Evolutionary conservation across 257 asterid species (phyloP), one percentile per base, ranked within the genome.

Genomic region (Lycium ferocissimum): DNA sequence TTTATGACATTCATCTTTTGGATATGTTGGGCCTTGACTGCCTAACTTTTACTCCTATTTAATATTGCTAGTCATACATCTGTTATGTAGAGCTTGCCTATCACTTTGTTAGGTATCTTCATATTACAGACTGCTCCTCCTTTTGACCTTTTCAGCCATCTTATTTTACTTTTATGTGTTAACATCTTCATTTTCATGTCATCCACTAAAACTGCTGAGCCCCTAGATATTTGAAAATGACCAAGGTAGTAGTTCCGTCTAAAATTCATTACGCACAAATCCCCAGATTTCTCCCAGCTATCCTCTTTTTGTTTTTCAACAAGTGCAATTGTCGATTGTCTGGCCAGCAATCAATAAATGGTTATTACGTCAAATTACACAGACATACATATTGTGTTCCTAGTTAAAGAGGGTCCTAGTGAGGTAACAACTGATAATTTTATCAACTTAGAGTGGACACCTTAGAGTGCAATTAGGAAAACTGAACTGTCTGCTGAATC

Each of bases 101-200:
- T 47, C n/a, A 47, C 59, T 20, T 73, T 73, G 40, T 73, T 73
- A 12, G 61, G 43, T 51, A 20, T 73, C 61, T 73, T 11, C 61
- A 47, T 75, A 53, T 75, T 75, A 51, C 61, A 20, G 18, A 73
- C 6, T 37, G 12, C 20, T 75, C 80, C 54, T 70, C 80, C 81
- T 20, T 75, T 75, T 49, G 61, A 22, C 80, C 81, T 20, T 75
- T 75, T 49, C 81, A 22, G 37, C 61, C n/a, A 75, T 75, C 43
- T 26, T 76, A 7, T 49, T 22, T 40, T 22, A 51, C 47, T 26
- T 76, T 53, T 76, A 38, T 76, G 82, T 1, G 3, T 49, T 75
- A 26, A 40, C 63, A 76, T 76, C 63, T 76, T 26, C 82, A 76
- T 76, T 76, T 35, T 76, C 82, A 76, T 76, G 63, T 76, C 63